A percentile compares a stretch with the other conserved stretches of the same genome.
Evolutionary conservation across 257 asterid genomes (phyloP).

Genomic region (Fraxinus cuspidata): DNA sequence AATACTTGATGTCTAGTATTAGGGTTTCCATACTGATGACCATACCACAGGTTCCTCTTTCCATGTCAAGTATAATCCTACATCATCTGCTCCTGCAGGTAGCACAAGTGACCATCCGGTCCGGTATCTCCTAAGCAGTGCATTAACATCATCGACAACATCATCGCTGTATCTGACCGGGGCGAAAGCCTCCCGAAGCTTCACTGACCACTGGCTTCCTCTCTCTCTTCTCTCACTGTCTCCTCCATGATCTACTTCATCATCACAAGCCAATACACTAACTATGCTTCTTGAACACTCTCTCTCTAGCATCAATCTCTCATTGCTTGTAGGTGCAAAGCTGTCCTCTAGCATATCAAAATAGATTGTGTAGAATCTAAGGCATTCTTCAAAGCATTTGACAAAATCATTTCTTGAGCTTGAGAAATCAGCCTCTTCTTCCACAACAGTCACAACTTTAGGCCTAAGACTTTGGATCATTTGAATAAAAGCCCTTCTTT

Average conservation of each 20-base stretch:
- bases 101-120: conserved; percentile 67
- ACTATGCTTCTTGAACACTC: conserved; percentile 72
- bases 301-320: conserved; percentile 75
- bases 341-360: conserved; percentile 81
- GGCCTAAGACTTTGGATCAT: conserved; percentile 54
- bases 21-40: conserved; percentile 92
- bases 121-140: conserved; percentile 70
- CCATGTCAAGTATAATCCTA: conserved; percentile 74
- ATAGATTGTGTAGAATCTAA: conserved; percentile 66
- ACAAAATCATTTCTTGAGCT: conserved; percentile 42
- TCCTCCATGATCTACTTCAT: conserved; percentile 30
- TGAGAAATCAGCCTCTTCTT: conserved; percentile 81
- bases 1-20: not conserved
- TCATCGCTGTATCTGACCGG: conserved; percentile 59
- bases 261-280: conserved; percentile 76
- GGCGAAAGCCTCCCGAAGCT: conserved; percentile 47
- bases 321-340: conserved; percentile 69
- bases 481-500: conserved; percentile 36
- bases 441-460: conserved; percentile 66
- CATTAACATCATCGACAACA: conserved; percentile 69
- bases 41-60: conserved; percentile 81
- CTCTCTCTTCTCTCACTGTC: conserved; percentile 64
- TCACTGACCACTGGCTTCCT: conserved; percentile 69
- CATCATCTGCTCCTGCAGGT: conserved; percentile 36
- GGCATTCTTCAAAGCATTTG: conserved; percentile 75